Evolutionary conservation across 805 yeast species (phyloP), one percentile per base, ranked within the genome.

Genomic region (Yarrowia osloensis): DNA sequence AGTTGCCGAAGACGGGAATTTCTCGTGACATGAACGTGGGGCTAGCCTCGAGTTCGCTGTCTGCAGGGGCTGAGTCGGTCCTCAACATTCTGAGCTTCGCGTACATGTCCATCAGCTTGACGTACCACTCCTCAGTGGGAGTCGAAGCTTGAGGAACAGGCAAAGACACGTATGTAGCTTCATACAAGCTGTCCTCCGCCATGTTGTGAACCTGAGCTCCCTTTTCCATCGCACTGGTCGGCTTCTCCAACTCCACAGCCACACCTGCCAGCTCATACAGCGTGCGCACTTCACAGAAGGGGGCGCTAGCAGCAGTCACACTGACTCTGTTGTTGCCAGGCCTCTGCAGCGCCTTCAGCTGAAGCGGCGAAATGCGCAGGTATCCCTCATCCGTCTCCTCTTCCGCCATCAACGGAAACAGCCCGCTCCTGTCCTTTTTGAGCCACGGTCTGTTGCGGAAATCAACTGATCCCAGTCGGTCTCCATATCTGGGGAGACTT

Each of bases 301-400:
- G 57, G 6, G 59, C 59, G 28, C 59, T 63, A 11, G 59, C 59
- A 2, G 46, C 49, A 3, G 67, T 63, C 29, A 63, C 67, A 8
- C 59, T 49, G 31, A 63, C 59, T 39, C 67, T 26, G 31, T 50
- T 28, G 37, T 33, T 33, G 2, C 66, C 54, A 4, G 42, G 42
- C 12, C 5, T 33, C n/a, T 61, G 21, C 5, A 44, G n/a, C 12
- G 66, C 9, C 44, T 46, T 61, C 6, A 61, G 42, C 33, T 61
- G 54, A 22, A 46, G 52, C 4, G 52, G 52, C 21, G 66, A 61
- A 22, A 44, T 61, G 6, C 54, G 52, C 31, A 61, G 22, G n/a
- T 22, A 61, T 21, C 67, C 49, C 22, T 50, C 29, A 0, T 47
- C 59, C 13, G 49, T 49, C 49, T 26, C 7, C 13, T 63, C 49